phyloP scores from a whole-genome alignment of 306 rosid species.

The Inga leiocalycina region DNA sequence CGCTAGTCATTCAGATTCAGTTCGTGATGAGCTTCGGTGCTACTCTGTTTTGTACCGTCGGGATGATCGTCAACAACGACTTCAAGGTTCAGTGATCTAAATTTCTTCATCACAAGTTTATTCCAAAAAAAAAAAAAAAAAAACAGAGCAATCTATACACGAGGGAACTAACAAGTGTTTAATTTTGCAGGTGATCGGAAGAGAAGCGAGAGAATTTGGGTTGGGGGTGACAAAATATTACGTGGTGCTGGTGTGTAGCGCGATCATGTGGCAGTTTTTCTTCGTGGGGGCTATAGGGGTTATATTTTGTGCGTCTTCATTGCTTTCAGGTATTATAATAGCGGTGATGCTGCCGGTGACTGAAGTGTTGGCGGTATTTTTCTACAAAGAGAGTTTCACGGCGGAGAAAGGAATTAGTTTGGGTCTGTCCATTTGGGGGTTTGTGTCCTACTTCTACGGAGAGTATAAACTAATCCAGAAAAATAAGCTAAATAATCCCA shows the following conservation, averaged over 20 bases:
- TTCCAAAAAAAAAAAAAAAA: background rate
- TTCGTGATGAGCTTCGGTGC: slow-evolving; percentile 67
- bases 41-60: slow-evolving; percentile 63
- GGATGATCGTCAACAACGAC: slow-evolving; percentile 80
- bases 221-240: slow-evolving; percentile 66
- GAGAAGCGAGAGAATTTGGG: slow-evolving; percentile 65
- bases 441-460: slow-evolving; percentile 80
- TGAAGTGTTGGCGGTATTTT: slow-evolving; percentile 63
- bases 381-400: slow-evolving; percentile 66
- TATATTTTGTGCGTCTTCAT: slow-evolving; percentile 69
- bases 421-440: slow-evolving; percentile 82
- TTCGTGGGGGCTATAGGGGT: slow-evolving; percentile 81
- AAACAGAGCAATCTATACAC: background rate
- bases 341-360: slow-evolving; percentile 62
- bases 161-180: background rate
- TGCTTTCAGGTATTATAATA: slow-evolving; percentile 63
- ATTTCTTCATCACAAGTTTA: background rate
- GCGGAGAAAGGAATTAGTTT: slow-evolving; percentile 74
- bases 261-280: slow-evolving; percentile 71
- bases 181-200: slow-evolving; percentile 54
- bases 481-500: slow-evolving; percentile 1
- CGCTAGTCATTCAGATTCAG: slow-evolving; percentile 87
- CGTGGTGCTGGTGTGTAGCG: slow-evolving; percentile 51
- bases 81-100: slow-evolving; percentile 58
- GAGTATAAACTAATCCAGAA: slow-evolving; percentile 52